phyloP scores from a whole-genome alignment of 306 rosid species.

The Clitoria ternatea region DNA sequence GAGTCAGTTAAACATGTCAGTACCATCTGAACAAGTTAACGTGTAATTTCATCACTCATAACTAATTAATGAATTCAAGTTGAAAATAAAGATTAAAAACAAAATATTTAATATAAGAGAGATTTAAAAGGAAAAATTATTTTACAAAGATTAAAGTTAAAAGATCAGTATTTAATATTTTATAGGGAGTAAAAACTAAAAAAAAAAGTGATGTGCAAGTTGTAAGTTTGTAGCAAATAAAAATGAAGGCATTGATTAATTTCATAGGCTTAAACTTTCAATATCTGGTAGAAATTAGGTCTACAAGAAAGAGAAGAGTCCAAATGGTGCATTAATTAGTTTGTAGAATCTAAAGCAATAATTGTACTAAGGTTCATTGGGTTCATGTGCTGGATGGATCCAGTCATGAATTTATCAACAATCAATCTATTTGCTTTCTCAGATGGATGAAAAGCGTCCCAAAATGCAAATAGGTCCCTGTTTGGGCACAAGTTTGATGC shows the following conservation, averaged over 20 bases:
- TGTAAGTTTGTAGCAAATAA: not conserved
- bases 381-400: constrained; percentile 35
- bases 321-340: constrained; percentile 27
- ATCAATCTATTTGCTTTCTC: constrained; percentile 43
- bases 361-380: constrained; percentile 49
- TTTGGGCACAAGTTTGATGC: constrained; percentile 52
- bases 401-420: constrained; percentile 43
- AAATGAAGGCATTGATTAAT: not conserved
- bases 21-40: too few species aligned
- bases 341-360: constrained; percentile 35
- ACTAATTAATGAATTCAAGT: too few species aligned
- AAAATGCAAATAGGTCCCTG: constrained; percentile 42
- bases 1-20: too few species aligned
- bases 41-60: too few species aligned
- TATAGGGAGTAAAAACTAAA: too few species aligned
- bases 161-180: too few species aligned
- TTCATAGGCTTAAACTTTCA: not conserved
- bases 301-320: not conserved
- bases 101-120: too few species aligned
- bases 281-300: not conserved
- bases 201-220: too few species aligned
- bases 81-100: too few species aligned
- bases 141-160: too few species aligned
- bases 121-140: too few species aligned
- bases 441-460: constrained; percentile 50